Conservation (phyloP, 352 stramenopile genomes). For the Pythium brachiatum region DNA sequence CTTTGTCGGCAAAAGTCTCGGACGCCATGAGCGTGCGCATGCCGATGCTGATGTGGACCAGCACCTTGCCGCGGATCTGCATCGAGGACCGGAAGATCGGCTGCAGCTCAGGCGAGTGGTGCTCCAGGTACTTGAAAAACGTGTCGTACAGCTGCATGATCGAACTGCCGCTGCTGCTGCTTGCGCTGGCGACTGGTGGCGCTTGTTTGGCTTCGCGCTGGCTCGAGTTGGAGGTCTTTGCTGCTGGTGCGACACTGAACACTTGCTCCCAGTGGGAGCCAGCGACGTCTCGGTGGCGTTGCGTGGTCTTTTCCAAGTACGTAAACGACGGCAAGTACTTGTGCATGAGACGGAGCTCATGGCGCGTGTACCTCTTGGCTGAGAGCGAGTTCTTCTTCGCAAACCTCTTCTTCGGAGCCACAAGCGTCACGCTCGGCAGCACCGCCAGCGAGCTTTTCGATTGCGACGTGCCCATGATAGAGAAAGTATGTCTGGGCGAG, state of each 20-base stretch:
- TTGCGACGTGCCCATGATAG: background rate
- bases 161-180: background rate
- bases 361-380: constrained; percentile 9
- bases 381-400: background rate
- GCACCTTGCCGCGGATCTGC: constrained; percentile 41
- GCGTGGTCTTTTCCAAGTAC: constrained; percentile 39
- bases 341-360: constrained; percentile 35
- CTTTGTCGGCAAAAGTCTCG: constrained; percentile 34
- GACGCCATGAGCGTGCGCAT: constrained; percentile 45
- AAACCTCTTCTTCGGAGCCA: background rate
- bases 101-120: constrained; percentile 44
- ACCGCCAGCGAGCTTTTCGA: background rate
- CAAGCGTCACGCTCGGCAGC: background rate
- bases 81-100: constrained; percentile 53
- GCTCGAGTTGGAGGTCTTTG: background rate
- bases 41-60: constrained; percentile 51
- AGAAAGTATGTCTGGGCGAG: too few relatives aligned
- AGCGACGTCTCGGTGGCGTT: constrained; percentile 34
- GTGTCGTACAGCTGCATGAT: constrained; percentile 39
- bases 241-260: constrained; percentile 19
- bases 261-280: constrained; percentile 40
- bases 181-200: too few relatives aligned
- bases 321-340: constrained; percentile 43
- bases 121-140: constrained; percentile 50
- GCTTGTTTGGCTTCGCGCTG: constrained; percentile 6